Percentiles rank a stretch among this genome's conserved stretches.
These are phyloP conservation scores for Oryza meyeriana DNA, from an alignment of 176 grass and related monocot genomes.

Conservation along the genomic window DNA sequence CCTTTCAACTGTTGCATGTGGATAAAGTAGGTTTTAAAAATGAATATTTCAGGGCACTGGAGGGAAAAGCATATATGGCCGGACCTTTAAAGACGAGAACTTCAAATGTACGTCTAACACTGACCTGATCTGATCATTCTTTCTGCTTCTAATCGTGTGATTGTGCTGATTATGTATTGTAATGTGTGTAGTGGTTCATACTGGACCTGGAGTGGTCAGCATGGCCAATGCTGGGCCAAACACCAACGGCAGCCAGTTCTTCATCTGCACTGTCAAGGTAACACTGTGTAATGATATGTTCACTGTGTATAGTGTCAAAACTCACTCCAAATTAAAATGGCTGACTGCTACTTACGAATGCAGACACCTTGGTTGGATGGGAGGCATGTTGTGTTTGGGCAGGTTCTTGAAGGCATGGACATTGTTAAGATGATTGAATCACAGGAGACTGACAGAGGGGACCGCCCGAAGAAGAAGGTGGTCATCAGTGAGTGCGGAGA, in stretches of 20 bases:
- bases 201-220: slow-evolving; percentile 76
- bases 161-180: slow-evolving; percentile 3
- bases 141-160: not conserved
- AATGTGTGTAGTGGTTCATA: slow-evolving; percentile 64
- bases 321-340: not conserved
- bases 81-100: slow-evolving; percentile 93
- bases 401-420: slow-evolving; percentile 91
- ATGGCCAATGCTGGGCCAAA: slow-evolving; percentile 97
- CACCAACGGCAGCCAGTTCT: slow-evolving; percentile 96
- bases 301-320: not conserved
- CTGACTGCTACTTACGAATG: not conserved
- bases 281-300: not conserved
- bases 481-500: slow-evolving; percentile 75
- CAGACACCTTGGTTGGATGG: slow-evolving; percentile 90
- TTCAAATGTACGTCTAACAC: slow-evolving; percentile 66
- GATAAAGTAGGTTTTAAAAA: not conserved
- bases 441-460: slow-evolving; percentile 80
- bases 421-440: slow-evolving; percentile 65
- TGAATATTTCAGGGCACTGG: slow-evolving; percentile 69
- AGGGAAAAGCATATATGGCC: slow-evolving; percentile 94
- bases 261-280: slow-evolving; percentile 96
- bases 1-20: slow-evolving; percentile 4
- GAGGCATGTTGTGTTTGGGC: slow-evolving; percentile 86
- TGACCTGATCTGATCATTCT: not conserved
- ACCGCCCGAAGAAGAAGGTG: slow-evolving; percentile 87